Conservation (phyloP, 371 early-diverging fungal genomes). For the Syncephalastrum monosporum region DNA sequence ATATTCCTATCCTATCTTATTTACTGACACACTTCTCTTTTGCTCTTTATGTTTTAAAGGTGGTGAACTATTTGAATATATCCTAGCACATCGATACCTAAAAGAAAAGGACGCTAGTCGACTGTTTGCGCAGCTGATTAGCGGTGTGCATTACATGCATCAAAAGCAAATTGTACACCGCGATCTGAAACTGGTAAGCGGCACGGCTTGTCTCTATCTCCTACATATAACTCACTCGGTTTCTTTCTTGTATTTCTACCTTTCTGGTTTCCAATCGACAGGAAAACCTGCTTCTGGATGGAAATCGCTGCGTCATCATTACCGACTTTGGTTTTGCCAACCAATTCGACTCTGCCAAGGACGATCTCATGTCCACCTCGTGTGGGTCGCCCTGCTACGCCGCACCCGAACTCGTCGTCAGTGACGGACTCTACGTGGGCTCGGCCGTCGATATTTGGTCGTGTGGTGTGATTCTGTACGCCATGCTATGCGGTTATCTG, state of each 20-base stretch:
- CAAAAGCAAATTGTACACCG: conserved; percentile 90
- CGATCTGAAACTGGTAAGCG: conserved; percentile 88
- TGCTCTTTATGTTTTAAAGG: conserved; percentile 35
- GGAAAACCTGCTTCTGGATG: conserved; percentile 93
- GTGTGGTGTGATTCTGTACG: conserved; percentile 94
- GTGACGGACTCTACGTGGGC: conserved; percentile 96
- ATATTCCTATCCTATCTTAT: too few species aligned
- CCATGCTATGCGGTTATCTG: conserved; percentile 97
- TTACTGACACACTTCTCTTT: not conserved
- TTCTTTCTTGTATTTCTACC: too few species aligned
- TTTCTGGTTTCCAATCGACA: conserved; percentile 20
- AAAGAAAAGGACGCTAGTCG: conserved; percentile 89
- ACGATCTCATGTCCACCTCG: conserved; percentile 86
- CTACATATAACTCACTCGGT: not conserved
- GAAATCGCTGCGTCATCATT: conserved; percentile 88
- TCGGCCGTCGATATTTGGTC: conserved; percentile 98
- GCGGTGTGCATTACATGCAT: conserved; percentile 88
- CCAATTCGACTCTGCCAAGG: conserved; percentile 70
- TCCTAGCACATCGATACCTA: conserved; percentile 90
- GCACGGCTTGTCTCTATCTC: not conserved
- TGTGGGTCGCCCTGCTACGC: conserved; percentile 99
- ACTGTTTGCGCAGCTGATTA: conserved; percentile 93
- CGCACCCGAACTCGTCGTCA: conserved; percentile 96
- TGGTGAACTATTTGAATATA: conserved; percentile 97
- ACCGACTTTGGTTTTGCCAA: conserved; percentile 99